These are phyloP conservation scores for Alternaria panax DNA, from an alignment of 2,329 filamentous ascomycete genomes.

Conservation along the genomic window DNA sequence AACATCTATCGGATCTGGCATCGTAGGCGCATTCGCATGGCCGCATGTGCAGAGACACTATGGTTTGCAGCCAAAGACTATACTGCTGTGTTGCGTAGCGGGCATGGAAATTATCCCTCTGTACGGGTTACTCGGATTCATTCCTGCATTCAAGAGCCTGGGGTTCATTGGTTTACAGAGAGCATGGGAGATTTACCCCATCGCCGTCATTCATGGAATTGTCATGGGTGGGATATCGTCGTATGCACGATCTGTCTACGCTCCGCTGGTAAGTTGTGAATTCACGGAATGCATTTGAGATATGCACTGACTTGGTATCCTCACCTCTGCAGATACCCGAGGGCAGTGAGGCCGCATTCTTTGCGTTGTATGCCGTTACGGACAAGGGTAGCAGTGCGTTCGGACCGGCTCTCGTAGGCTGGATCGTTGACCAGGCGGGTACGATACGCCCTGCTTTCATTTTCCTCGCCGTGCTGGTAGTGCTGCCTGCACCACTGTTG, in stretches of 20 bases:
- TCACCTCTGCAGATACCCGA: no score
- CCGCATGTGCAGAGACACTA: conserved; percentile 74
- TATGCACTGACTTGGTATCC: no score
- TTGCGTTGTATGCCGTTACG: conserved; percentile 91
- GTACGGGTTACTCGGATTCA: conserved; percentile 84
- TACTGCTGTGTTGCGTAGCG: conserved; percentile 82
- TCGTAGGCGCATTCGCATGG: conserved; percentile 88
- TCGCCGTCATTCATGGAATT: conserved; percentile 85
- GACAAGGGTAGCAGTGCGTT: conserved; percentile 94
- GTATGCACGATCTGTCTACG: conserved; percentile 89
- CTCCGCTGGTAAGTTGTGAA: no score
- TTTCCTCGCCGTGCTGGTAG: conserved; percentile 81
- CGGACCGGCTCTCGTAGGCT: conserved; percentile 86
- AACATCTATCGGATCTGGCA: conserved; percentile 83
- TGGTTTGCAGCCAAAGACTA: conserved; percentile 75
- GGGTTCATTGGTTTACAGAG: conserved; percentile 83
- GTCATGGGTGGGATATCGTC: conserved; percentile 86
- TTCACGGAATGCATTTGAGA: no score
- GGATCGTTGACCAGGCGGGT: conserved; percentile 74
- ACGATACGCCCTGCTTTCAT: conserved; percentile 71
- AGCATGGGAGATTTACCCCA: conserved; percentile 90
- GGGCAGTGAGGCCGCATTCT: conserved; percentile 91
- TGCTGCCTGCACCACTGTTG: conserved; percentile 79
- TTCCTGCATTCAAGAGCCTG: conserved; percentile 75
- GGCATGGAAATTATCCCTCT: conserved; percentile 89